Percentiles rank a stretch among this genome's conserved stretches.
These are phyloP conservation scores for Phialemoniopsis sp. DNA, from an alignment of 2,329 filamentous ascomycete genomes.

Conservation along the genomic window DNA sequence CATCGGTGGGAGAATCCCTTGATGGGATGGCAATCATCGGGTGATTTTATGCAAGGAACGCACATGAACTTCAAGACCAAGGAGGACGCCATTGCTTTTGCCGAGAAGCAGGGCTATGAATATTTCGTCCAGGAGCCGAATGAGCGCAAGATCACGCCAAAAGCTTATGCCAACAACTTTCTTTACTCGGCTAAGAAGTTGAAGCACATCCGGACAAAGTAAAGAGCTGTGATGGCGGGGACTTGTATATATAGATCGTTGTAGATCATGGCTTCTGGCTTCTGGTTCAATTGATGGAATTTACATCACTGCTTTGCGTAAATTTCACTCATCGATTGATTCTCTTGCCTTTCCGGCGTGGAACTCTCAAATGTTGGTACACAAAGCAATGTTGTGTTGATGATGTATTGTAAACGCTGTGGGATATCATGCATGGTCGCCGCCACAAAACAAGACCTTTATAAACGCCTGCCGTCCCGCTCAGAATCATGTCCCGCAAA, in stretches of 20 bases:
- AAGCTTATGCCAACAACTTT: conserved; percentile 98
- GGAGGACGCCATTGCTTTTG: conserved; percentile 91
- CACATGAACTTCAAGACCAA: conserved; percentile 86
- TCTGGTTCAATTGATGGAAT: too few species aligned
- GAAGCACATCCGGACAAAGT: conserved; percentile 83
- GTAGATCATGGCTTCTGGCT: background rate
- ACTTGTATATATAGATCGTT: conserved; percentile 3
- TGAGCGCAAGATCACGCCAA: conserved; percentile 76
- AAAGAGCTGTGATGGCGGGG: conserved; percentile 20
- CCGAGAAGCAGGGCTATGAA: conserved; percentile 98
- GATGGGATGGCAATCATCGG: conserved; percentile 98
- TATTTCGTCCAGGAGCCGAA: conserved; percentile 99
- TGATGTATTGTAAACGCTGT: background rate
- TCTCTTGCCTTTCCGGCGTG: too few species aligned
- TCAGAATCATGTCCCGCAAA: background rate
- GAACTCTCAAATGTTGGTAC: too few species aligned
- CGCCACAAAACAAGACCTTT: too few species aligned
- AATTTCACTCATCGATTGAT: too few species aligned
- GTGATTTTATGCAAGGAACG: conserved; percentile 91
- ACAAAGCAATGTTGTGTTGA: too few species aligned
- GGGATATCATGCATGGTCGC: too few species aligned
- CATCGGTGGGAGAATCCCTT: conserved; percentile 97
- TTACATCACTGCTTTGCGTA: too few species aligned
- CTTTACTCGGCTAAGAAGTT: conserved; percentile 79
- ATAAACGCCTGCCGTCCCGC: too few species aligned